Percentiles rank a stretch among this genome's conserved stretches.
Evolutionary conservation across 192 early-diverging fungal genomes (phyloP).

Genomic region (Rhizoclosmatium globosum): DNA sequence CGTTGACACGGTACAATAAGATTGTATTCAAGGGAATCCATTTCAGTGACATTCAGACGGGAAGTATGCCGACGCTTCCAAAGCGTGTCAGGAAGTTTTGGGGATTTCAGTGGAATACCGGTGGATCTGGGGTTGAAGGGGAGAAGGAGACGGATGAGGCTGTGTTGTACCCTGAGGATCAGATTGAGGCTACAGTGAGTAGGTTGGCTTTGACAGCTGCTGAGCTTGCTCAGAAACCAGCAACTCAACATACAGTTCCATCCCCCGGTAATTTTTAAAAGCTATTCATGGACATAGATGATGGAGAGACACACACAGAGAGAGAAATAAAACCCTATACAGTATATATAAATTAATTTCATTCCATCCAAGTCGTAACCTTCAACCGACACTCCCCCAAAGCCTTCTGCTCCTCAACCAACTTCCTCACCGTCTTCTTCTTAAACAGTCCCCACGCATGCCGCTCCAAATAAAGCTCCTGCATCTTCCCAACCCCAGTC

Average conservation of each 20-base stretch:
- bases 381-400: no score
- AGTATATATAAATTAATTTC: no score
- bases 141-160: not conserved
- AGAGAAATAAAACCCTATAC: no score
- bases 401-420: not conserved
- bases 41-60: not conserved
- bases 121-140: not conserved
- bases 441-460: not conserved
- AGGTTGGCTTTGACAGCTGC: not conserved
- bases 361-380: no score
- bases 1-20: slow-evolving; percentile 11
- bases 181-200: not conserved
- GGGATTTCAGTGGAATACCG: not conserved
- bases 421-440: not conserved
- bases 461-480: slow-evolving; percentile 5
- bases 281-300: no score
- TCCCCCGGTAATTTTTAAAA: not conserved
- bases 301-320: no score
- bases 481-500: not conserved
- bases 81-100: not conserved
- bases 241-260: not conserved
- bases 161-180: not conserved
- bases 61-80: slow-evolving; percentile 1
- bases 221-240: not conserved
- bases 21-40: slow-evolving; percentile 12